Evolutionary conservation across 139 green algal species (phyloP).

Genomic region (Choricystis sp.): DNA sequence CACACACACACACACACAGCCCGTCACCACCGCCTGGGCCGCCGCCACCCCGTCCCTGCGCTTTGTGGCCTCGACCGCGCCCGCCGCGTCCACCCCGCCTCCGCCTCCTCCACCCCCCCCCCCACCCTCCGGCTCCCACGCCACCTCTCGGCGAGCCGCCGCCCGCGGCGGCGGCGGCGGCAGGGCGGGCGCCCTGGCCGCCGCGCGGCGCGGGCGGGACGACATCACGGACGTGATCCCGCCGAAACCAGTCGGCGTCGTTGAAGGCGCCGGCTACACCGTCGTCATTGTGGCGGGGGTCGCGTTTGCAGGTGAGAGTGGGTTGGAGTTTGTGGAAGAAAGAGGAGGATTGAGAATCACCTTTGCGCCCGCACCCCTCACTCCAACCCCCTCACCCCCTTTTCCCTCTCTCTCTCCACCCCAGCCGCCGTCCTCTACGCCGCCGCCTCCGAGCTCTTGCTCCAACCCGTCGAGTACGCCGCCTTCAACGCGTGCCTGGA

Average conservation of each 20-base stretch:
- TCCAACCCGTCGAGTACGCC: constrained; percentile 70
- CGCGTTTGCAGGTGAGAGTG: constrained; percentile 26
- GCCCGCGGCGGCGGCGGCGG: no score
- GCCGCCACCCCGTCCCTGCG: neutral
- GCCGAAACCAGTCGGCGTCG: constrained; percentile 64
- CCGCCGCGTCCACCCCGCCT: no score
- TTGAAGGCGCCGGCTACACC: constrained; percentile 77
- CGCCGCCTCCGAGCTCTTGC: constrained; percentile 47
- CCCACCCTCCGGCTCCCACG: no score
- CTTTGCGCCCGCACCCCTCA: neutral
- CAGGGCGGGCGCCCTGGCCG: no score
- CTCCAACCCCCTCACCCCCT: neutral
- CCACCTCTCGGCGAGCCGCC: no score
- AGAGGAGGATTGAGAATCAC: no score
- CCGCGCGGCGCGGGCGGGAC: neutral
- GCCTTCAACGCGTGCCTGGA: constrained; percentile 76
- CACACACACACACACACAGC: no score
- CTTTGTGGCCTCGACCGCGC: neutral
- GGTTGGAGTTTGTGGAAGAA: neutral
- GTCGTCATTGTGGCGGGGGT: constrained; percentile 76
- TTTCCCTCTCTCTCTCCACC: neutral
- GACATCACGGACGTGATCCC: constrained; percentile 87
- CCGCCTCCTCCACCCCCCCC: neutral
- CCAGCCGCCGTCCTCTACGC: constrained; percentile 27
- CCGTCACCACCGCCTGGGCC: no score